Evolutionary conservation across 2,329 filamentous ascomycete species (phyloP).

Genomic region (Xylaria sp.): DNA sequence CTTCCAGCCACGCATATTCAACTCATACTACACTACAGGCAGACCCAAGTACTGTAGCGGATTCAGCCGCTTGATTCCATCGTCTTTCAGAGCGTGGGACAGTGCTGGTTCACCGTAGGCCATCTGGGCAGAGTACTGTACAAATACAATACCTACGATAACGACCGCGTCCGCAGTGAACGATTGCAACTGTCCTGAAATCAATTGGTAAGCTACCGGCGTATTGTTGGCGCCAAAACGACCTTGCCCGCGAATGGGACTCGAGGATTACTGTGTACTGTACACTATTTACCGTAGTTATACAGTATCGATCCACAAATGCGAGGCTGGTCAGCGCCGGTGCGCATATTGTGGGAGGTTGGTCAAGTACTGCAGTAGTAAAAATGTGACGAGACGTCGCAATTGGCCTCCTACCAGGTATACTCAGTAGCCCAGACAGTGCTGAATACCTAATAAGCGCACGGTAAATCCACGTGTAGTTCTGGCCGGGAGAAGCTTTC

Average conservation of each 20-base stretch:
- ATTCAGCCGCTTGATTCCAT: conserved; percentile 6
- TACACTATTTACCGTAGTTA: too few relatives aligned
- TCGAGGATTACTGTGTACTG: not conserved
- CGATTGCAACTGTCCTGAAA: conserved; percentile 18
- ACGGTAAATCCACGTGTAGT: not conserved
- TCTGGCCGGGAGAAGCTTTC: conserved; percentile 15
- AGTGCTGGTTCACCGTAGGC: conserved; percentile 14
- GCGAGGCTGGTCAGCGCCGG: conserved; percentile 1
- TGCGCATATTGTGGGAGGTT: conserved; percentile 18
- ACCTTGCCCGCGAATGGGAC: conserved; percentile 23
- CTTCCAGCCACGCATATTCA: conserved; percentile 29
- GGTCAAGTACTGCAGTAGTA: conserved; percentile 8
- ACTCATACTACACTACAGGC: not conserved
- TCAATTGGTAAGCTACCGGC: conserved; percentile 23
- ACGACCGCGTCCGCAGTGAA: conserved; percentile 11
- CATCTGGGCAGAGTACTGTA: not conserved
- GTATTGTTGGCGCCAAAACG: conserved; percentile 30
- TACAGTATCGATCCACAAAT: conserved; percentile 21
- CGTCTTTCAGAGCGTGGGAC: not conserved
- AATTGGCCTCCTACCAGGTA: not conserved
- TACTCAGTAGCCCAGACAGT: not conserved
- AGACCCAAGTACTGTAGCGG: not conserved
- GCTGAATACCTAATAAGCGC: not conserved
- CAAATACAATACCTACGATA: not conserved
- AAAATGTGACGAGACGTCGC: conserved; percentile 15